Evolutionary conservation across 1,284 basidiomycete genomes (phyloP).

Genomic region (Paramarasmius palmivorus): DNA sequence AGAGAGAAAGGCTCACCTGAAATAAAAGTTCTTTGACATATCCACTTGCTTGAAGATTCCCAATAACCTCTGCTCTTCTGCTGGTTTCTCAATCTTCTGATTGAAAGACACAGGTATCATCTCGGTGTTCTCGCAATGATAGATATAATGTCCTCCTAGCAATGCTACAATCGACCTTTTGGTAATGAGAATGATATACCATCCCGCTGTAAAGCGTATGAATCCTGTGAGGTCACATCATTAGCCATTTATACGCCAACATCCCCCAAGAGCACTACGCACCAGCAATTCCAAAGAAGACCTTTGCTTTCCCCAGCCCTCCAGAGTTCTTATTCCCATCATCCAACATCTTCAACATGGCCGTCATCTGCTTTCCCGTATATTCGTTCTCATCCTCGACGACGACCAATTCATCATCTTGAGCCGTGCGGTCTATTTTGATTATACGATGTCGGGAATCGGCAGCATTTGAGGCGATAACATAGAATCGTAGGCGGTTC

Average conservation of each 20-base stretch:
- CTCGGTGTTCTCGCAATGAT: constrained; percentile 94
- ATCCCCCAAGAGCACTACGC: constrained; percentile 23
- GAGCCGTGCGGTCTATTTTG: constrained; percentile 86
- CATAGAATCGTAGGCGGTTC: constrained; percentile 84
- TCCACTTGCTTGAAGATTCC: constrained; percentile 98
- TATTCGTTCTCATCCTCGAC: constrained; percentile 89
- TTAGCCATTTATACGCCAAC: not conserved
- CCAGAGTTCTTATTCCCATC: constrained; percentile 91
- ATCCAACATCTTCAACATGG: constrained; percentile 91
- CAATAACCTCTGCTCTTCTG: constrained; percentile 85
- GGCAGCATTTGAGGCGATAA: constrained; percentile 84
- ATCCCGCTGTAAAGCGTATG: constrained; percentile 86
- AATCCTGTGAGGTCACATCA: constrained; percentile 66
- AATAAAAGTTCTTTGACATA: constrained; percentile 98
- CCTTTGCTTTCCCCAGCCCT: constrained; percentile 80
- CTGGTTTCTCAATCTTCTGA: constrained; percentile 78
- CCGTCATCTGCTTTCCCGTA: constrained; percentile 84
- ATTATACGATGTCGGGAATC: constrained; percentile 87
- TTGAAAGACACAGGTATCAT: constrained; percentile 75
- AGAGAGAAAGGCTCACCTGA: constrained; percentile 61
- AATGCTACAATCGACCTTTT: constrained; percentile 92
- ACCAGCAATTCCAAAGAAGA: constrained; percentile 83
- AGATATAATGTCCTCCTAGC: constrained; percentile 95
- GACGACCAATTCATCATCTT: constrained; percentile 70
- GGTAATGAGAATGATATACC: constrained; percentile 90